Conservation (phyloP, 345 rosid genomes). For the Brassica juncea region DNA sequence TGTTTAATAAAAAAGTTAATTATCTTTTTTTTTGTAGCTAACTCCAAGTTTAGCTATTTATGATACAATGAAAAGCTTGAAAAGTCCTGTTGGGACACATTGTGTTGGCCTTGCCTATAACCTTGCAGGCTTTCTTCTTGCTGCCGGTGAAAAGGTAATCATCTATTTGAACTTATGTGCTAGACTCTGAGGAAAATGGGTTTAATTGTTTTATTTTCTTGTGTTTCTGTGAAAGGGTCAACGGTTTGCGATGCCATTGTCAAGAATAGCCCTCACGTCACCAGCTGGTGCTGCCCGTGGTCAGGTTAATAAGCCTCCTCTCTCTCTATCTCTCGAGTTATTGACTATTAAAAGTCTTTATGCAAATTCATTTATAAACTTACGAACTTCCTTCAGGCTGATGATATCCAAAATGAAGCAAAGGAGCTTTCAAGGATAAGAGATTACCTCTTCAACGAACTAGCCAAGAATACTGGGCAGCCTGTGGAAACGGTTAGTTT, state of each 20-base stretch:
- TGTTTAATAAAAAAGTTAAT: neutral
- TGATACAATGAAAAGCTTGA: constrained; percentile 84
- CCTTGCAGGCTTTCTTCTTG: constrained; percentile 82
- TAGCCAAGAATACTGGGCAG: constrained; percentile 80
- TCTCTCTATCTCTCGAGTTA: neutral
- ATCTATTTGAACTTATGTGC: neutral
- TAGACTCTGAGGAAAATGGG: neutral
- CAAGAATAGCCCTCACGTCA: constrained; percentile 66
- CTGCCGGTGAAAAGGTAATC: constrained; percentile 90
- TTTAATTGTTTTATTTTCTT: neutral
- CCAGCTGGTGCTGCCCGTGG: constrained; percentile 87
- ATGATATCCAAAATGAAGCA: constrained; percentile 75
- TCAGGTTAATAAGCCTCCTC: constrained; percentile 51
- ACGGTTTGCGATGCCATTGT: constrained; percentile 72
- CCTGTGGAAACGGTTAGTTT: constrained; percentile 70
- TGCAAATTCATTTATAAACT: too few relatives aligned
- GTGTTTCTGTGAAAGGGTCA: constrained; percentile 61
- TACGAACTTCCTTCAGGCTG: constrained; percentile 63
- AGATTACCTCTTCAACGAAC: constrained; percentile 74
- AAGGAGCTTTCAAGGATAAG: constrained; percentile 76
- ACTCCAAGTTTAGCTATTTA: constrained; percentile 83
- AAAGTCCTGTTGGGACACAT: constrained; percentile 76
- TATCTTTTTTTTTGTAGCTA: constrained; percentile 47
- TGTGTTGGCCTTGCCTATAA: constrained; percentile 79
- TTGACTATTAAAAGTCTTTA: neutral